Percentiles rank a stretch among this genome's conserved stretches.
phyloP scores from a whole-genome alignment of 495 filamentous ascomycete genomes.

The Hypoxylon trugodes region DNA sequence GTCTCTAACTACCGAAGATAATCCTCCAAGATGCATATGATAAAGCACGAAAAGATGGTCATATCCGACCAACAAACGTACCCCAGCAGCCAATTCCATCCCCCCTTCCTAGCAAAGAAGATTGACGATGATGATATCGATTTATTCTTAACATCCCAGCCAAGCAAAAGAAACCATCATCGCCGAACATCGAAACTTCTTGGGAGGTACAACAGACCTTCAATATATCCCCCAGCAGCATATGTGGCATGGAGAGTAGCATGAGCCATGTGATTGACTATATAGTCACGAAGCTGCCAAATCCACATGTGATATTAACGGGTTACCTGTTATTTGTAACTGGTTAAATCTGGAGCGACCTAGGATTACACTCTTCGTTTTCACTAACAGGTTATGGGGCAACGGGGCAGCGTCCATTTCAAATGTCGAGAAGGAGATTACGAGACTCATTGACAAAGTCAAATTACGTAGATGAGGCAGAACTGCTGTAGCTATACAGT shows the following conservation, averaged over 20 bases:
- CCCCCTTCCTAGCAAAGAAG: background rate
- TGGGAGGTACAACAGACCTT: background rate
- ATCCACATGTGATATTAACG: background rate
- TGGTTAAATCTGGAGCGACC: background rate
- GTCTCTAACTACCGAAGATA: too few species aligned
- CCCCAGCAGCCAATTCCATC: too few species aligned
- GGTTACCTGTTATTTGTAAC: background rate
- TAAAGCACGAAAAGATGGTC: too few species aligned
- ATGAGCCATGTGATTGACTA: background rate
- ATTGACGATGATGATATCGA: background rate
- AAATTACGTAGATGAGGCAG: background rate
- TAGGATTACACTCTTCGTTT: background rate
- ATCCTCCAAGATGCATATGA: too few species aligned
- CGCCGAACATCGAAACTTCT: background rate
- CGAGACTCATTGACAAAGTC: background rate
- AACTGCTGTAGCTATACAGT: background rate
- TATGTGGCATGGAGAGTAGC: background rate
- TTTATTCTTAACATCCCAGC: background rate
- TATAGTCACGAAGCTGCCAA: background rate
- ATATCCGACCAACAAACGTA: too few species aligned
- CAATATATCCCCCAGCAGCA: background rate
- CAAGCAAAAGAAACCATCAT: background rate
- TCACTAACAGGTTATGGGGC: background rate
- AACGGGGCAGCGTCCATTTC: background rate
- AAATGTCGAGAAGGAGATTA: background rate